phyloP scores from a whole-genome alignment of 345 rosid genomes.

The Eutrema heterophyllum region DNA sequence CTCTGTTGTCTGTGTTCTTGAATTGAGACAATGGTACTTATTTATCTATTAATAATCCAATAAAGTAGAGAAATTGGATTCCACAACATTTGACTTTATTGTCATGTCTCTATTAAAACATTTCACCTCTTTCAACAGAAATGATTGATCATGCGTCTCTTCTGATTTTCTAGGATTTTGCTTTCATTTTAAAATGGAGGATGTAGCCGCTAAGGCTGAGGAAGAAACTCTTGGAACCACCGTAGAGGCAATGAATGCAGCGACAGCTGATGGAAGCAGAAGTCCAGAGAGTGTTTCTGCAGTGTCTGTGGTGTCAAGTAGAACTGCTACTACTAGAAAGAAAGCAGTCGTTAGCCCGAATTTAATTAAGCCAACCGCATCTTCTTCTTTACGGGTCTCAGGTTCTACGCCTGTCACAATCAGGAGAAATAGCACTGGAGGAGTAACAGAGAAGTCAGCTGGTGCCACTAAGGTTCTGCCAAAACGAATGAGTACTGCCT shows the following conservation, averaged over 20 bases:
- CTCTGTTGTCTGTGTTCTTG: conserved; percentile 4
- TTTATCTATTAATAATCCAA: background rate
- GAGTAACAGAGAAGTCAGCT: conserved; percentile 52
- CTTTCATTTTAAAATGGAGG: conserved; percentile 51
- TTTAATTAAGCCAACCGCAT: conserved; percentile 40
- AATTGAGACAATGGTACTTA: conserved; percentile 1
- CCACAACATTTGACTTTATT: background rate
- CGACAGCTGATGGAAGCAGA: conserved; percentile 37
- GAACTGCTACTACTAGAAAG: conserved; percentile 50
- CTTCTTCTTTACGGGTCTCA: conserved; percentile 41
- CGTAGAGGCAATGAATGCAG: conserved; percentile 33
- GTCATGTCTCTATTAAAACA: background rate
- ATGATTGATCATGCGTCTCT: background rate
- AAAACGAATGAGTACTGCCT: conserved; percentile 40
- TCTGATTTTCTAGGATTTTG: conserved; percentile 21
- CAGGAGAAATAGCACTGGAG: conserved; percentile 90
- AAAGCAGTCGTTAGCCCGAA: conserved; percentile 45
- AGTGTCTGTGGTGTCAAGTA: conserved; percentile 32
- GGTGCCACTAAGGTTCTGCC: conserved; percentile 33
- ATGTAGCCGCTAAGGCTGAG: conserved; percentile 33
- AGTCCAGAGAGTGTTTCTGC: conserved; percentile 36
- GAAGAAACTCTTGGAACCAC: conserved; percentile 35
- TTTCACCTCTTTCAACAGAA: background rate
- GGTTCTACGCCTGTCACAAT: conserved; percentile 44
- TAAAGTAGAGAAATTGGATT: background rate